Conservation (phyloP, 768 basidiomycete genomes). For the Mycena capillaripes region DNA sequence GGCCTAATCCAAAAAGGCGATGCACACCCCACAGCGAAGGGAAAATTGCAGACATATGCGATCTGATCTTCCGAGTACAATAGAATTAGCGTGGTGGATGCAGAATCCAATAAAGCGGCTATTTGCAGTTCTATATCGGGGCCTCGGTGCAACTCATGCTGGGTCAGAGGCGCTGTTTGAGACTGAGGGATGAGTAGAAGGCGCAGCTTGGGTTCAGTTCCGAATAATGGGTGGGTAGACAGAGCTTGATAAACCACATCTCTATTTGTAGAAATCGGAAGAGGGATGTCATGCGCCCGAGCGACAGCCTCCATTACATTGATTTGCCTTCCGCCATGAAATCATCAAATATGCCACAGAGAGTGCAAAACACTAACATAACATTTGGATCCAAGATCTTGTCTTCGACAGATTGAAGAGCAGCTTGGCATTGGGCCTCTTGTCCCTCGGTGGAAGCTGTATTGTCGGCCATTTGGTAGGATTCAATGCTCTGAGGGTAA, state of each 20-base stretch:
- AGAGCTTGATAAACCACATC: conserved; percentile 34
- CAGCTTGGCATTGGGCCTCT: conserved; percentile 22
- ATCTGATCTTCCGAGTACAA: conserved; percentile 40
- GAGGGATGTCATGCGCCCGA: conserved; percentile 39
- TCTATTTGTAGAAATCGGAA: conserved; percentile 28
- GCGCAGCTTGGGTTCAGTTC: conserved; percentile 30
- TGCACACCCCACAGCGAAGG: too few species aligned
- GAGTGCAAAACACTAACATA: conserved; percentile 25
- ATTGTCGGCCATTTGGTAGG: conserved; percentile 32
- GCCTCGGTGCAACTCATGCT: conserved; percentile 30
- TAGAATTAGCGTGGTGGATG: conserved; percentile 15
- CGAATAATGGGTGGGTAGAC: conserved; percentile 37
- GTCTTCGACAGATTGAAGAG: conserved; percentile 22
- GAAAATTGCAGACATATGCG: conserved; percentile 30
- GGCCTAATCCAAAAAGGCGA: conserved; percentile 18
- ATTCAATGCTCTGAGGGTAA: conserved; percentile 41
- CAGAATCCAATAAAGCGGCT: conserved; percentile 25
- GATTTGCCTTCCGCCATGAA: conserved; percentile 19
- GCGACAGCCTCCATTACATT: conserved; percentile 36
- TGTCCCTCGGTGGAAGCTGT: neutral
- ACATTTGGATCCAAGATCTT: conserved; percentile 35
- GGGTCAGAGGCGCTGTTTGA: conserved; percentile 25
- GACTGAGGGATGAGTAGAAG: conserved; percentile 37
- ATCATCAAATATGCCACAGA: neutral
- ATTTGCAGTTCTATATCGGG: conserved; percentile 30